Conservation (phyloP, 2,329 filamentous ascomycete species). For the Pezicula radicicola region DNA sequence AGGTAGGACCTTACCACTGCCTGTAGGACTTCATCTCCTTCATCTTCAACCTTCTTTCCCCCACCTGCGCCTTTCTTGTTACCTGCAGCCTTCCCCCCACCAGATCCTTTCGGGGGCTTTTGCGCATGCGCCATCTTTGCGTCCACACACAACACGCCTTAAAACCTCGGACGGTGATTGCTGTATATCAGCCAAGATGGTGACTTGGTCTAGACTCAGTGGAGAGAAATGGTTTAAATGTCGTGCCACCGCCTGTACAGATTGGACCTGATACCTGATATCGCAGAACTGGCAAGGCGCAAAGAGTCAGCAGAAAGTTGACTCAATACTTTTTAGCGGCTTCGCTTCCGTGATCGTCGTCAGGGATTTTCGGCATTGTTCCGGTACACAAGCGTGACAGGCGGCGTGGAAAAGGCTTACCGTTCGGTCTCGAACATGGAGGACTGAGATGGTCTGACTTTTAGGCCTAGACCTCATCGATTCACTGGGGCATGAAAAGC, state of each 20-base stretch:
- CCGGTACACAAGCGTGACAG: too few relatives aligned
- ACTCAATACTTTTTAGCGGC: neutral
- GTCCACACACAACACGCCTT: neutral
- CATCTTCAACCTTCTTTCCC: slow-evolving; percentile 28
- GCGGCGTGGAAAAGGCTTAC: neutral
- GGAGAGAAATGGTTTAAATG: neutral
- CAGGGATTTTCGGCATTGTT: neutral
- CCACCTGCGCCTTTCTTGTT: slow-evolving; percentile 23
- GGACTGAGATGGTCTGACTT: neutral
- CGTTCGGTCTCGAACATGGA: neutral
- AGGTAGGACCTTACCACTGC: slow-evolving; percentile 27
- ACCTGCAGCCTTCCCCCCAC: slow-evolving; percentile 18
- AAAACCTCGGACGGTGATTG: neutral
- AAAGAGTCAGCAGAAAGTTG: neutral
- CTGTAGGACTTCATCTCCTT: slow-evolving; percentile 31
- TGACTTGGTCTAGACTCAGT: neutral
- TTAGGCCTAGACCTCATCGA: slow-evolving; percentile 2
- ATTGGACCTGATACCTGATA: neutral
- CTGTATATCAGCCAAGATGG: too few relatives aligned
- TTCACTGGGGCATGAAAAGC: slow-evolving; percentile 7
- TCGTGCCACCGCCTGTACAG: neutral
- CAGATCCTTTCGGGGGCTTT: slow-evolving; percentile 18
- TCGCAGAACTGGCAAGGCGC: neutral
- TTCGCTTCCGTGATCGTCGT: neutral
- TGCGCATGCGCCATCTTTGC: slow-evolving; percentile 18